These are phyloP conservation scores for Jaenimonas drosophilae DNA, from an alignment of 208 protist species.

Conservation along the genomic window DNA sequence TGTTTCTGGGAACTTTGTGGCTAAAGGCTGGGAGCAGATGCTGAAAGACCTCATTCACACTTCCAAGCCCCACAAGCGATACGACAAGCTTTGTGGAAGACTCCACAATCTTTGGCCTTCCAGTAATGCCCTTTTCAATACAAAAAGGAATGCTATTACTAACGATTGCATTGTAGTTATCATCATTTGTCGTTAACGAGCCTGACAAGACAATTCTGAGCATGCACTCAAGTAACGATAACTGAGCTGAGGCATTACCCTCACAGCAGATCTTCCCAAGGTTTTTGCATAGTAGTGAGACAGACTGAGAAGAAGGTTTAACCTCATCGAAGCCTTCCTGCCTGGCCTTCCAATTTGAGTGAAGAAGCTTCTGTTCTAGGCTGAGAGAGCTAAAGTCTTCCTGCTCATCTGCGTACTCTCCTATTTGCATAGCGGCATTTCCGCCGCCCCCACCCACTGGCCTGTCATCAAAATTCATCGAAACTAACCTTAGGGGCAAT, in stretches of 20 bases:
- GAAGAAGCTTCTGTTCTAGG: constrained; percentile 31
- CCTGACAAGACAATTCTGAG: constrained; percentile 26
- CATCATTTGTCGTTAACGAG: no score
- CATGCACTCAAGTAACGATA: constrained; percentile 52
- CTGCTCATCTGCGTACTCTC: constrained; percentile 1
- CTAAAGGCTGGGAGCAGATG: constrained; percentile 29
- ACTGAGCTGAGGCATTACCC: constrained; percentile 47
- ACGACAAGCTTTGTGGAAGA: constrained; percentile 31
- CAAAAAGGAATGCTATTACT: constrained; percentile 21
- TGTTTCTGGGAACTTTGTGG: constrained; percentile 56
- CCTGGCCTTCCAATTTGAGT: constrained; percentile 74
- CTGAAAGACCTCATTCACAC: constrained; percentile 35
- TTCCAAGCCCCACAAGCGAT: constrained; percentile 34
- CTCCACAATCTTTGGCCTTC: constrained; percentile 46
- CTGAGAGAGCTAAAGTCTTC: constrained; percentile 47
- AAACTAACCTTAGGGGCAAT: background rate
- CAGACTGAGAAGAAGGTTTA: constrained; percentile 12
- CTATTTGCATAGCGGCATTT: constrained; percentile 9
- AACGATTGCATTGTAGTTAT: constrained; percentile 25
- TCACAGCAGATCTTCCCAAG: constrained; percentile 26
- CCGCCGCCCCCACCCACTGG: constrained; percentile 17
- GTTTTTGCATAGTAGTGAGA: constrained; percentile 23
- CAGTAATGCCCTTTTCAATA: constrained; percentile 76
- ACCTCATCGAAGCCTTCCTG: constrained; percentile 54
- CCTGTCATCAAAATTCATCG: constrained; percentile 30